A percentile compares a stretch with the other conserved stretches of the same genome.
These are phyloP conservation scores for Colletotrichum sp. DNA, from an alignment of 2,329 filamentous ascomycete species.

Conservation along the genomic window DNA sequence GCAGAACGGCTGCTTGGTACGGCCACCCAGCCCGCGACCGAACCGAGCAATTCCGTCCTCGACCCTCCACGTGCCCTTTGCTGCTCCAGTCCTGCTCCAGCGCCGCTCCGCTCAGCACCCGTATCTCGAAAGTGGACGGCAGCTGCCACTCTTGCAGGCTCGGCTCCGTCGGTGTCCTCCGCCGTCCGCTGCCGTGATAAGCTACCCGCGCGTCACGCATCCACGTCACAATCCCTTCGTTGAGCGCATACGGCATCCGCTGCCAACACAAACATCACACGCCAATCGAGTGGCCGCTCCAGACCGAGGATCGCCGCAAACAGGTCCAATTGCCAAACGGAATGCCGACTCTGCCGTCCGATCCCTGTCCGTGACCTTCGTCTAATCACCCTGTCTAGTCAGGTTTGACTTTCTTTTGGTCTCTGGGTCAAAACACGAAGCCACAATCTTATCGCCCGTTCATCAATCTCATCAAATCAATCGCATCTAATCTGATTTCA, in stretches of 20 bases:
- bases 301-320: not conserved
- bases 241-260: not conserved
- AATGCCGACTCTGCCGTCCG: not conserved
- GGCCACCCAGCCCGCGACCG: not conserved
- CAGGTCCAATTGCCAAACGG: not conserved
- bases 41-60: conserved; percentile 13
- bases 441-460: conserved; percentile 2
- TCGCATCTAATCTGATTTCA: conserved; percentile 19
- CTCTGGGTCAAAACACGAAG: not conserved
- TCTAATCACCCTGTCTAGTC: not conserved
- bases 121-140: not conserved
- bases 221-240: not conserved
- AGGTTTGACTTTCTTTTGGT: not conserved
- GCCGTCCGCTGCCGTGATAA: not conserved
- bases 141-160: not conserved
- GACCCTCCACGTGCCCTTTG: not conserved
- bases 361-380: not conserved
- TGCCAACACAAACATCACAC: not conserved
- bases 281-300: not conserved
- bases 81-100: not conserved
- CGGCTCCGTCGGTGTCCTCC: not conserved
- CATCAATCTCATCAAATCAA: conserved; percentile 24
- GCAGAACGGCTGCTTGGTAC: not conserved
- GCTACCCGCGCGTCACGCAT: not conserved
- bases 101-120: not conserved